Evolutionary conservation across 2,329 filamentous ascomycete species (phyloP).

Genomic region (Talaromyces sp.): DNA sequence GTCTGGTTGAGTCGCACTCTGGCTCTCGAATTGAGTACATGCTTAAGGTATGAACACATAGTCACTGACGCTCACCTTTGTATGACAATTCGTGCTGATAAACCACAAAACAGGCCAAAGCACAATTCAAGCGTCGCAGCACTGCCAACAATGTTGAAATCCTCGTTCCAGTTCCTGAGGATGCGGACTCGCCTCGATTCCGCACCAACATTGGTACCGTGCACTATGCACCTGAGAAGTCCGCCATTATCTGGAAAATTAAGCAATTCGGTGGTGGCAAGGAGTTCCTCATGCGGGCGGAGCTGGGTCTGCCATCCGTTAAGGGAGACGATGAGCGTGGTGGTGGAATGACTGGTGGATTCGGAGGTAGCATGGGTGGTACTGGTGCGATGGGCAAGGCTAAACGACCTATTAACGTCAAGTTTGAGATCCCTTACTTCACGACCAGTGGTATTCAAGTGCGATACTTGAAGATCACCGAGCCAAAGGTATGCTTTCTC

Average conservation of each 20-base stretch:
- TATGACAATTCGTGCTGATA: neutral
- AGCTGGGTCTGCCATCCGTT: conserved; percentile 90
- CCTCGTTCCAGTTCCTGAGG: conserved; percentile 92
- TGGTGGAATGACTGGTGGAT: conserved; percentile 96
- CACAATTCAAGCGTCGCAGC: conserved; percentile 96
- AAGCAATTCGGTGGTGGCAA: conserved; percentile 99
- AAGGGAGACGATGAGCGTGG: conserved; percentile 94
- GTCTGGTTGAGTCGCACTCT: conserved; percentile 92
- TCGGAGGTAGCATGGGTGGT: conserved; percentile 95
- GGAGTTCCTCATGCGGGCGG: conserved; percentile 97
- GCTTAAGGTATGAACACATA: conserved; percentile 67
- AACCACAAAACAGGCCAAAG: conserved; percentile 64
- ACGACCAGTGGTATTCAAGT: conserved; percentile 99
- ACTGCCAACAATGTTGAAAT: conserved; percentile 99
- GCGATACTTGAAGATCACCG: conserved; percentile 97
- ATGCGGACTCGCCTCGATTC: conserved; percentile 94
- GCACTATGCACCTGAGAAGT: conserved; percentile 96
- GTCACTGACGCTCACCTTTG: neutral
- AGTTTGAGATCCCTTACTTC: conserved; percentile 99
- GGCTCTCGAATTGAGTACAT: conserved; percentile 97
- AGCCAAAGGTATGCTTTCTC: conserved; percentile 81
- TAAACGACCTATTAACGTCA: conserved; percentile 96
- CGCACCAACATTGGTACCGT: conserved; percentile 96
- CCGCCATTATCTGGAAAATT: conserved; percentile 99
- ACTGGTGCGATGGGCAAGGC: conserved; percentile 77